Evolutionary conservation across 768 basidiomycete species (phyloP), one percentile per base, ranked within the genome.

Genomic region (Fistulinella prunicolor): DNA sequence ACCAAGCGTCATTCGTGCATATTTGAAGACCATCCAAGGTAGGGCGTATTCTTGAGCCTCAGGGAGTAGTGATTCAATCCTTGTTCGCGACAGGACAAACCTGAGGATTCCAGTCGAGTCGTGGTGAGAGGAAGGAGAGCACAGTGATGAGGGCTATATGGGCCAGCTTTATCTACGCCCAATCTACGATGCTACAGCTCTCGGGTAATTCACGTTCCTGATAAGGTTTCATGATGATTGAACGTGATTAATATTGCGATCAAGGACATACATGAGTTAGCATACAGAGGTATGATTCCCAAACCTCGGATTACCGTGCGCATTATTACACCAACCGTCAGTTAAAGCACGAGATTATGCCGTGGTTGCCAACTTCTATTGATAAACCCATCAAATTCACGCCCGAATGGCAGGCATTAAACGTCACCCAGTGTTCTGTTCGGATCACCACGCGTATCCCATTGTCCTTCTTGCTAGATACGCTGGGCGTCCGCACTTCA

Each of bases 361-460:
- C 24, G 79, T 81, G 54, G 83, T 82, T 7, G 80, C 70, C 53
- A 83, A 55, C 83, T 84, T 65, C 80, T 81, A 26, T n/a, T 1
- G n/a, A 19, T 43, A n/a, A 38, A 41, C 17, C 16, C 44, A 22
- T 49, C 39, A 46, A 30, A 53, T 32, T 44, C 39, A 38, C n/a
- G n/a, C n/a, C n/a, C 35, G 34, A 28, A 6, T 28, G 7, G 28
- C 28, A 28, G 19, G 41, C 14, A 38, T 44, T 26, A 23, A 39
- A 29, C 21, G 39, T 12, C 35, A 68, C 80, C 62, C 50, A 83
- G 79, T 82, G 77, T 57, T 76, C n/a, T 79, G 62, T 85, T 82
- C 46, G 82, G 54, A 59, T 85, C 82, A 21, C 76, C 68, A 61
- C 85, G 85, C 17, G 82, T 83, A 44, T 82, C 74, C 41, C 74